A percentile compares a stretch with the other conserved stretches of the same genome.
phyloP scores from a whole-genome alignment of 2,329 filamentous ascomycete species.

The Cadophora gregata region DNA sequence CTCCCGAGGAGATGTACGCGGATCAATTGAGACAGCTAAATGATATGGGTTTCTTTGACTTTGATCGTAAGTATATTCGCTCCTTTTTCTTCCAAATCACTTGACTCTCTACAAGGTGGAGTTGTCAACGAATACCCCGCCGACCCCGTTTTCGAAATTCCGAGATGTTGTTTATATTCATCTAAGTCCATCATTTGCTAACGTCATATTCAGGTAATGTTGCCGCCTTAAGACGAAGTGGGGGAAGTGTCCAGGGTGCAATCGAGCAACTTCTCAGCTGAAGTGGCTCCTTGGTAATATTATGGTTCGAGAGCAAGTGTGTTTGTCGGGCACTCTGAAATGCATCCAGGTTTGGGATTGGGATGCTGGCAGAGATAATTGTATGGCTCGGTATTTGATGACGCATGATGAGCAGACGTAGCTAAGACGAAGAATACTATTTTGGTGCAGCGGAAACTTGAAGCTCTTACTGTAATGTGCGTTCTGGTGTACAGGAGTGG shows the following conservation, averaged over 20 bases:
- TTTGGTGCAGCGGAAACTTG: not conserved
- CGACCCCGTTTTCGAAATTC: too few species aligned
- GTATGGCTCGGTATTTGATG: slow-evolving; percentile 2
- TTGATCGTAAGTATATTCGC: slow-evolving; percentile 72
- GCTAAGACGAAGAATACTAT: not conserved
- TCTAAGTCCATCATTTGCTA: not conserved
- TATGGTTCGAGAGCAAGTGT: not conserved
- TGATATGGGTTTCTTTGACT: slow-evolving; percentile 99
- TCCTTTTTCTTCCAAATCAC: not conserved
- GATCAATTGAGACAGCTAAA: slow-evolving; percentile 91
- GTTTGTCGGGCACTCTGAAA: not conserved
- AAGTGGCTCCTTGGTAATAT: not conserved
- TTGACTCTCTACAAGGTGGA: not conserved
- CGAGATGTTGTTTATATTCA: too few species aligned
- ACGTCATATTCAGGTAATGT: slow-evolving; percentile 66
- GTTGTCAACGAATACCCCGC: not conserved
- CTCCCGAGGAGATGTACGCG: slow-evolving; percentile 92
- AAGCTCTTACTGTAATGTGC: not conserved
- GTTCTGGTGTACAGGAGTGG: not conserved
- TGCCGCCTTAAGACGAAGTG: slow-evolving; percentile 82
- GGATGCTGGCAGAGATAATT: not conserved
- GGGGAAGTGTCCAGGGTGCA: slow-evolving; percentile 92
- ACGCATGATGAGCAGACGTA: slow-evolving; percentile 2
- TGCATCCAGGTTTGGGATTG: not conserved
- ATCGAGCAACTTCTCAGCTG: slow-evolving; percentile 71